Evolutionary conservation across 1,139 yeast genomes (phyloP).

Genomic region (Barnettozyma hawaiiensis): DNA sequence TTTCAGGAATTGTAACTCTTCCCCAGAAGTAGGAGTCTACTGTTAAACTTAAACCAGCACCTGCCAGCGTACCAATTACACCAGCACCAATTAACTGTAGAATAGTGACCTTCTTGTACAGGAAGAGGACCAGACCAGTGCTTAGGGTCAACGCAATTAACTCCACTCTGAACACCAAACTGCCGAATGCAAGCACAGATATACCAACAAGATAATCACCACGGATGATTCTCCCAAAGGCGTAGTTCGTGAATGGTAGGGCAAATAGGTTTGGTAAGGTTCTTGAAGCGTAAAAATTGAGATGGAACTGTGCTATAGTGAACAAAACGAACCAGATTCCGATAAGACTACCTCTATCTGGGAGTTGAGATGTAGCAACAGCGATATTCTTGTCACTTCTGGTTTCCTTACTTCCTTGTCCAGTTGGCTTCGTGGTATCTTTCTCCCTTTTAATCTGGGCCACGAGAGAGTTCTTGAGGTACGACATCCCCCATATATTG

Average conservation of each 20-base stretch:
- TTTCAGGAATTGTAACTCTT: conserved; percentile 55
- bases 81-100: conserved; percentile 36
- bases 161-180: conserved; percentile 71
- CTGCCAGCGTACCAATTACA: conserved; percentile 49
- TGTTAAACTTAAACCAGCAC: conserved; percentile 41
- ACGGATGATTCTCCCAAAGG: conserved; percentile 44
- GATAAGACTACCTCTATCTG: conserved; percentile 21
- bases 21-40: conserved; percentile 82
- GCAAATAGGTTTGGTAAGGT: conserved; percentile 85
- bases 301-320: conserved; percentile 67
- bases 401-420: background rate
- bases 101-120: conserved; percentile 42
- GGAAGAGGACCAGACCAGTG: conserved; percentile 36
- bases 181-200: conserved; percentile 53
- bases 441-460: conserved; percentile 18
- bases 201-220: conserved; percentile 50
- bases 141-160: conserved; percentile 55
- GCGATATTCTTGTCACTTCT: background rate
- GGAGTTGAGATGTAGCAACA: background rate
- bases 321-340: conserved; percentile 59
- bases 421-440: background rate
- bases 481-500: conserved; percentile 37
- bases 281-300: conserved; percentile 70
- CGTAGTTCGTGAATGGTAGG: conserved; percentile 62
- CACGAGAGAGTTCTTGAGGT: conserved; percentile 30